These are phyloP conservation scores for Geosiphon pyriformis DNA, from an alignment of 192 early-diverging fungal species.

Conservation along the genomic window DNA sequence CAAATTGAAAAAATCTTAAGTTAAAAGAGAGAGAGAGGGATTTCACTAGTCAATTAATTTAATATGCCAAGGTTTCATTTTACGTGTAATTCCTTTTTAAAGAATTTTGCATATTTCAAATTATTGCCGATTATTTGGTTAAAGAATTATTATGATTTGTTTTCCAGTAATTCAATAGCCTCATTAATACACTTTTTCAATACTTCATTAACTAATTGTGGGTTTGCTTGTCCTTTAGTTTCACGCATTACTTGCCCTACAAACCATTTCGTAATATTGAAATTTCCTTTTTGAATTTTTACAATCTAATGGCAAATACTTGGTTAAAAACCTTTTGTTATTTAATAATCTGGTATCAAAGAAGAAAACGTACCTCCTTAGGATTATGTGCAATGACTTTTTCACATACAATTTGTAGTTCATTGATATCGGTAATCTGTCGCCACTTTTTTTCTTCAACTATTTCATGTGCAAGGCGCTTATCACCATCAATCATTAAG, in stretches of 20 bases:
- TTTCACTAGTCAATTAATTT: too few relatives aligned
- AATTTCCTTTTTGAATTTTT: conserved; percentile 57
- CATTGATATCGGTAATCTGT: conserved; percentile 40
- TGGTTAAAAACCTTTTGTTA: conserved; percentile 6
- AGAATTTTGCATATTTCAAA: too few relatives aligned
- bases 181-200: conserved; percentile 28
- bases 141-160: too few relatives aligned
- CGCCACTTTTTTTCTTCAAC: conserved; percentile 58
- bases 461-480: conserved; percentile 45
- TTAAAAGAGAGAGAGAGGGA: too few relatives aligned
- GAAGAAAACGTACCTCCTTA: conserved; percentile 39
- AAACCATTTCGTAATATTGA: conserved; percentile 70
- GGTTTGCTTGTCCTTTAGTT: conserved; percentile 76
- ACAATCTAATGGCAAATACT: conserved; percentile 41
- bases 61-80: too few relatives aligned
- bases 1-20: conserved; percentile 24
- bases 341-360: neutral
- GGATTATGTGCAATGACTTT: conserved; percentile 35
- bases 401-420: conserved; percentile 43
- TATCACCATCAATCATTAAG: conserved; percentile 61
- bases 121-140: too few relatives aligned
- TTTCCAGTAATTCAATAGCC: too few relatives aligned
- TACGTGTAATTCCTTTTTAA: too few relatives aligned
- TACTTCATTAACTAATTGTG: conserved; percentile 57
- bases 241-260: conserved; percentile 76